Percentiles rank a stretch among this genome's conserved stretches.
Evolutionary conservation across 345 rosid species (phyloP).

Genomic region (Eucalyptus pumila): DNA sequence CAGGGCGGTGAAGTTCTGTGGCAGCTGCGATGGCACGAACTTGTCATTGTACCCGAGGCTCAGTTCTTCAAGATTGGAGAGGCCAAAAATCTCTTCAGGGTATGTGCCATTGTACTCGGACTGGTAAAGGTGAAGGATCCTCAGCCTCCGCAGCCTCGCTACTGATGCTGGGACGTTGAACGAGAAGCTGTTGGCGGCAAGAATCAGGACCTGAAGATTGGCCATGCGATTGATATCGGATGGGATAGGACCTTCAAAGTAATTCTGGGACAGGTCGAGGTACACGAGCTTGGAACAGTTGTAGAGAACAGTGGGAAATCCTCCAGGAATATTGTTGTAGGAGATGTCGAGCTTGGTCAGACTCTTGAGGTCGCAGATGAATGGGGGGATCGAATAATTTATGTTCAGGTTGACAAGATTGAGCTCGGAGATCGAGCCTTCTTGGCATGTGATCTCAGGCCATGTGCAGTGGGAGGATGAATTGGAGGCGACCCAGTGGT

Average conservation of each 20-base stretch:
- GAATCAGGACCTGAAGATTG: conserved; percentile 10
- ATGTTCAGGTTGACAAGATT: not conserved
- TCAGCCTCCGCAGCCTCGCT: conserved; percentile 18
- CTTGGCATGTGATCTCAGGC: not conserved
- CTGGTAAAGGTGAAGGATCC: conserved; percentile 4
- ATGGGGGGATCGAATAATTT: not conserved
- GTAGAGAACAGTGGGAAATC: not conserved
- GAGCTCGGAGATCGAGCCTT: not conserved
- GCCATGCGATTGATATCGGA: conserved; percentile 21
- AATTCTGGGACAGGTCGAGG: conserved; percentile 35
- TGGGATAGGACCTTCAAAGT: conserved; percentile 31
- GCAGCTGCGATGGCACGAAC: conserved; percentile 15
- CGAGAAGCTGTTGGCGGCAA: conserved; percentile 21
- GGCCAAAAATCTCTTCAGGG: conserved; percentile 23
- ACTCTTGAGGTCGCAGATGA: not conserved
- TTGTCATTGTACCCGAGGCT: not conserved
- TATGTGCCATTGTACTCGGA: conserved; percentile 26
- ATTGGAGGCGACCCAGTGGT: conserved; percentile 17
- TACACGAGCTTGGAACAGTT: not conserved
- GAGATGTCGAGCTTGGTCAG: not conserved
- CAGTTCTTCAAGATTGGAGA: conserved; percentile 20
- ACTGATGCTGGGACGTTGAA: conserved; percentile 29
- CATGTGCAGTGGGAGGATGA: conserved; percentile 17
- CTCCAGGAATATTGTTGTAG: not conserved
- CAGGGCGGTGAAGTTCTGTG: conserved; percentile 9